Evolutionary conservation across 345 rosid genomes (phyloP), one percentile per base, ranked within the genome.

Genomic region (Populus pruinosa): DNA sequence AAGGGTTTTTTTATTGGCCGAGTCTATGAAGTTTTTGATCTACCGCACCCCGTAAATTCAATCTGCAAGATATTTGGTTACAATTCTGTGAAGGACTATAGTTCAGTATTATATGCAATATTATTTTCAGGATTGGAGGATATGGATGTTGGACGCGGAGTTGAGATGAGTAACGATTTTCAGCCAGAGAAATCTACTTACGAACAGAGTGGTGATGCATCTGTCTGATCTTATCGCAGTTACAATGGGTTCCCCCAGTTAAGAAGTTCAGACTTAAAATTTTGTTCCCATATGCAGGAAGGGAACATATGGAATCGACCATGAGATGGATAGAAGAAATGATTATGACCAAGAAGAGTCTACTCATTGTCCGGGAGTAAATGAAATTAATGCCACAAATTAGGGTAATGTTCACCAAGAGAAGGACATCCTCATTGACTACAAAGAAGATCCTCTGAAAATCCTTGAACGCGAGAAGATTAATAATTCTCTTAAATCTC

Each of bases 391-490:
- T 1, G 27, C 36, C 20, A 49, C 33, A 7, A 21, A 59, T 56
- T 41, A 70, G 68, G 62, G 14, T 56, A 50, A 14, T n/a, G 59
- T 72, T 72, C 71, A 62, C 49, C 70, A 75, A 20, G 77, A 64
- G 29, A 78, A 78, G 59, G 75, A 71, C 43, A 77, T 25, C 67
- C 29, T 74, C 73, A 69, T 56, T 71, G 64, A 73, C 59, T 33
- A n/a, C n/a, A n/a, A n/a, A 31, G 73, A 86, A 71, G 84, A 90
- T 82, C 86, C 82, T 2, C 68, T 69, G 55, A 87, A 87, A 73
- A 78, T 91, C 71, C 93, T 91, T 5, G 90, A 91, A 71, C 85
- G 62, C 69, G 93, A 90, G 77, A 91, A 87, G 88, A 87, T 91
- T 29, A 87, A 85, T 27, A 90, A 87, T 38, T 82, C 83, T 18